Evolutionary conservation across 179 eudicot genomes (phyloP).

Genomic region (Spergularia azorica): DNA sequence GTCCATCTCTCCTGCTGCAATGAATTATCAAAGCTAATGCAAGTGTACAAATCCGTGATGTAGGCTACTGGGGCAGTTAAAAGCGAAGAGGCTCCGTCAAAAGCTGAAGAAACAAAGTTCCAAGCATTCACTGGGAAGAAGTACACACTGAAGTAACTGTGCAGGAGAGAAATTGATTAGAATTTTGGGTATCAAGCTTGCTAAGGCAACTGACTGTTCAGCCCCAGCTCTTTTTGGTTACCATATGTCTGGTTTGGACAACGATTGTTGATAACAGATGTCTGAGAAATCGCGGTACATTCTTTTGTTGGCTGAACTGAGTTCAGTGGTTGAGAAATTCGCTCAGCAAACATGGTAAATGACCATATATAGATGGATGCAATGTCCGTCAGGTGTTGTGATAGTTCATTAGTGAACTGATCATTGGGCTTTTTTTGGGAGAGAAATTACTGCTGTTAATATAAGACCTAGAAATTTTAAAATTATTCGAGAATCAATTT

Average conservation of each 20-base stretch:
- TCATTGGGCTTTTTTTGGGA: background rate
- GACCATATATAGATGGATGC: background rate
- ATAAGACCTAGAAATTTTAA: background rate
- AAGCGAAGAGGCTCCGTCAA: slow-evolving; percentile 24
- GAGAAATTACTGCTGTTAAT: background rate
- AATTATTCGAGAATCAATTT: background rate
- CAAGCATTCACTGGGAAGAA: slow-evolving; percentile 45
- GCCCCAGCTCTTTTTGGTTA: slow-evolving; percentile 1
- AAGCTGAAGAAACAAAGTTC: slow-evolving; percentile 37
- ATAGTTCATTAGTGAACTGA: background rate
- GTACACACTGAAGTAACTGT: slow-evolving; percentile 33
- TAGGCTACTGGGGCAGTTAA: slow-evolving; percentile 25
- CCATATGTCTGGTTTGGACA: background rate
- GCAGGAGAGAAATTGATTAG: background rate
- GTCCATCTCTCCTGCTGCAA: background rate
- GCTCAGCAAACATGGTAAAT: background rate
- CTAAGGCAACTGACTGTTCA: background rate
- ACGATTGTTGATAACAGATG: background rate
- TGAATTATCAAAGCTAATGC: background rate
- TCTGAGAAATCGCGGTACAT: background rate
- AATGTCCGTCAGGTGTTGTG: too few species aligned
- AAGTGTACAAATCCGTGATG: slow-evolving; percentile 1
- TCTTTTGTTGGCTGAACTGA: slow-evolving; percentile 1
- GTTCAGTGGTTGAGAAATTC: background rate
- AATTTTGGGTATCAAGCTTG: slow-evolving; percentile 1